phyloP scores from a whole-genome alignment of 108 stramenopile genomes.

The Cyclostephanos invisitatus region DNA sequence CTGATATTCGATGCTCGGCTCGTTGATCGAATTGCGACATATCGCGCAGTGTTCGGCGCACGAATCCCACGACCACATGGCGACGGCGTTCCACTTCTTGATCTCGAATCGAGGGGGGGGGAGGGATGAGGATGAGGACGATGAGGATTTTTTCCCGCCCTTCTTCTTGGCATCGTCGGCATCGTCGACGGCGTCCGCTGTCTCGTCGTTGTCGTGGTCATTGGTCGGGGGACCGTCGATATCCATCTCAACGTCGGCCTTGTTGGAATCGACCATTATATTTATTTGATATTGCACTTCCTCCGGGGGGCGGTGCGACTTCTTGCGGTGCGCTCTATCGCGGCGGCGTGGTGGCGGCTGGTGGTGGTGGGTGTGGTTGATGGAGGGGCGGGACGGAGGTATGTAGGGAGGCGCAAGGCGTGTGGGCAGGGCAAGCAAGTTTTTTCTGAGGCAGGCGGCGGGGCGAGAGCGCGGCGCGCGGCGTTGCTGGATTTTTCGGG shows the following conservation, averaged over 20 bases:
- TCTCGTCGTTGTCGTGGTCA: conserved; percentile 15
- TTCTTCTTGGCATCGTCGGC: conserved; percentile 19
- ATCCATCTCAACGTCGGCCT: neutral
- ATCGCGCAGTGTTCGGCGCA: conserved; percentile 99
- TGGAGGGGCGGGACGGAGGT: too few relatives aligned
- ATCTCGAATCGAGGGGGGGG: conserved; percentile 84
- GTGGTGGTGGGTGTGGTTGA: too few relatives aligned
- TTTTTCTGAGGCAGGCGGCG: too few relatives aligned
- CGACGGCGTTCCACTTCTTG: conserved; percentile 98
- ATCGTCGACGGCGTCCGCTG: conserved; percentile 37
- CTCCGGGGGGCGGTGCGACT: too few relatives aligned
- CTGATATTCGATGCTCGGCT: conserved; percentile 99
- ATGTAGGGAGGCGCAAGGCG: too few relatives aligned
- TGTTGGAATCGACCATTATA: neutral
- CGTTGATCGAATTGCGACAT: conserved; percentile 98
- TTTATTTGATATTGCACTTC: too few relatives aligned
- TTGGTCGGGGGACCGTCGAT: neutral
- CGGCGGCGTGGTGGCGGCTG: too few relatives aligned
- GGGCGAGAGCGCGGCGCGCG: too few relatives aligned
- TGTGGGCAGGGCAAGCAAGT: too few relatives aligned
- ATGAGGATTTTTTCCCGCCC: conserved; percentile 5
- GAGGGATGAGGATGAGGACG: conserved; percentile 21
- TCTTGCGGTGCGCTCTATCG: too few relatives aligned
- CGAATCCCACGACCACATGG: conserved; percentile 99
- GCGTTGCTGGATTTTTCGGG: too few relatives aligned